These are phyloP conservation scores for Xylaria sp. DNA, from an alignment of 2,329 filamentous ascomycete genomes.

Conservation along the genomic window DNA sequence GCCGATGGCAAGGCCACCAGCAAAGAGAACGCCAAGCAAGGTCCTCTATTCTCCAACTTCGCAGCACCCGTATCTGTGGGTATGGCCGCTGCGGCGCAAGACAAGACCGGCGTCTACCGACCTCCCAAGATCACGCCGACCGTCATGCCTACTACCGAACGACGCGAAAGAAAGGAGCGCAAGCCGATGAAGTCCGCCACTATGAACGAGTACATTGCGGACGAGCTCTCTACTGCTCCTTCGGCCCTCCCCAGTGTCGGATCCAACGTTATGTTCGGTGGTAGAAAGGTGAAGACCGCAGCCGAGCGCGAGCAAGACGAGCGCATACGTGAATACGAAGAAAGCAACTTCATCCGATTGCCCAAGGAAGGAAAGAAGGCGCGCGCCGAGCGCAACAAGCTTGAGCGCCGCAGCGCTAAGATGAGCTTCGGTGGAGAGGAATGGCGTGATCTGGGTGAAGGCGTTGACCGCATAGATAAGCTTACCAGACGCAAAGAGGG, in stretches of 20 bases:
- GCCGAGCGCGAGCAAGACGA: constrained; percentile 70
- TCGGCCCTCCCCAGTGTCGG: constrained; percentile 85
- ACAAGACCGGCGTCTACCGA: constrained; percentile 70
- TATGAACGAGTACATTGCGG: constrained; percentile 84
- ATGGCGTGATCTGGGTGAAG: constrained; percentile 79
- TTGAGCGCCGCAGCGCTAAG: constrained; percentile 45
- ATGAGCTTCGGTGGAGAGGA: constrained; percentile 85
- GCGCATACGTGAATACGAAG: constrained; percentile 82
- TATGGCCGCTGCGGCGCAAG: constrained; percentile 34
- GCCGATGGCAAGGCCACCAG: constrained; percentile 20
- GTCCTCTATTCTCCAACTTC: constrained; percentile 29
- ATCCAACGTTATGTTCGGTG: constrained; percentile 75
- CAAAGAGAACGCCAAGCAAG: constrained; percentile 25
- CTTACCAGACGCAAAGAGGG: constrained; percentile 67
- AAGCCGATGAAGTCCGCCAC: constrained; percentile 70
- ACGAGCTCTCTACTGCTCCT: constrained; percentile 77
- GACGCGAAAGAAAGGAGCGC: constrained; percentile 56
- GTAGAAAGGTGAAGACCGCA: constrained; percentile 72
- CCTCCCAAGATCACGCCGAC: constrained; percentile 85
- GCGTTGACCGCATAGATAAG: constrained; percentile 78
- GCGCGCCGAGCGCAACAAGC: constrained; percentile 55
- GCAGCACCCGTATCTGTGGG: constrained; percentile 32
- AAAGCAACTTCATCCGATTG: constrained; percentile 83
- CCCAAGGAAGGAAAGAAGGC: constrained; percentile 88
- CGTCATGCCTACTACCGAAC: constrained; percentile 67